A percentile compares a stretch with the other conserved stretches of the same genome.
phyloP scores from a whole-genome alignment of 2,329 filamentous ascomycete species.

The Colletotrichum aenigma region DNA sequence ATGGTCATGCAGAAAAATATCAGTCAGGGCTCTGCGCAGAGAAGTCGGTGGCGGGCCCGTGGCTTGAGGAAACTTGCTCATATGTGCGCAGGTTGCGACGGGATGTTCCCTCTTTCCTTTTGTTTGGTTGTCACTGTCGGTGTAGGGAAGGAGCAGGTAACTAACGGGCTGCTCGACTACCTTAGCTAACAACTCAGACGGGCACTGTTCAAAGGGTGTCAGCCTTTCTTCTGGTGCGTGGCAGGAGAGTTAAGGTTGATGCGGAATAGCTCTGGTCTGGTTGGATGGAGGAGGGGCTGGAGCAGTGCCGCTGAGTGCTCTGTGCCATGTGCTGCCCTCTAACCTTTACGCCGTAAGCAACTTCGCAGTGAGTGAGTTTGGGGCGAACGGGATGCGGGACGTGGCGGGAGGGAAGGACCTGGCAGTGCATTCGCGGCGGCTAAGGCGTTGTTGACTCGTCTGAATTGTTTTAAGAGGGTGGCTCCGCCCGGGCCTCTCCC shows the following conservation, averaged over 20 bases:
- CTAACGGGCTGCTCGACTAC: not conserved
- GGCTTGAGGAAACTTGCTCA: slow-evolving; percentile 40
- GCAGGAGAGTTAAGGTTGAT: not conserved
- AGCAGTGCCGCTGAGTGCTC: not conserved
- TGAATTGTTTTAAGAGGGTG: not conserved
- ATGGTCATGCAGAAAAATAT: not conserved
- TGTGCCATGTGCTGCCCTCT: not conserved
- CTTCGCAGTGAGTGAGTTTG: not conserved
- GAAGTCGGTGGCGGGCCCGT: slow-evolving; percentile 12
- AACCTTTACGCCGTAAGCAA: not conserved
- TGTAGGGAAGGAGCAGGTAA: slow-evolving; percentile 2
- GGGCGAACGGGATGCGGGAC: not conserved
- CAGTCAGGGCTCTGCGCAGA: not conserved
- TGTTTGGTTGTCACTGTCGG: not conserved
- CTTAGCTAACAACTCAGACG: not conserved
- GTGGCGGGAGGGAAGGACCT: not conserved
- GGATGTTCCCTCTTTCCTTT: slow-evolving; percentile 11
- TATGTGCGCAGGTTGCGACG: slow-evolving; percentile 38
- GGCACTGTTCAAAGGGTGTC: not conserved
- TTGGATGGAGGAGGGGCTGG: not conserved
- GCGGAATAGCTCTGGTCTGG: not conserved
- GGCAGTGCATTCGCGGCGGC: not conserved
- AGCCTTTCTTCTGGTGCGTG: not conserved
- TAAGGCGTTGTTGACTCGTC: slow-evolving; percentile 14
- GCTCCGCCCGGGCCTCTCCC: not conserved